phyloP scores from a whole-genome alignment of 768 basidiomycete species.

The Hebeloma cylindrosporum region DNA sequence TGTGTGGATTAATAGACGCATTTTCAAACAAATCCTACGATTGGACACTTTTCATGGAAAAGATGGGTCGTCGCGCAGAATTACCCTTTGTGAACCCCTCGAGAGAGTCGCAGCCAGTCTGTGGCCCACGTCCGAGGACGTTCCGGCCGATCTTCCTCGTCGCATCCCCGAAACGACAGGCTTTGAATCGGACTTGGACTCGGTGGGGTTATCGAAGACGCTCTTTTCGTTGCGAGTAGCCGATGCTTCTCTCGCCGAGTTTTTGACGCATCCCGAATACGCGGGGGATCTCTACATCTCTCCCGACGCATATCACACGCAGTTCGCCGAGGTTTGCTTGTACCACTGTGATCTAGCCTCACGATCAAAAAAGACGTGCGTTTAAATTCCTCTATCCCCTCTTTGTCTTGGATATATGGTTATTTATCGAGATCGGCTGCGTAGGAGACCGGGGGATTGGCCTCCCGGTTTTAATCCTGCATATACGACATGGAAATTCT shows the following conservation, averaged over 20 bases:
- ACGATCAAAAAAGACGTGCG: too few relatives aligned
- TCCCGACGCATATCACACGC: conserved; percentile 13
- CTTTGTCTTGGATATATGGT: conserved; percentile 11
- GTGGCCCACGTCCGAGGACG: background rate
- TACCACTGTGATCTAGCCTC: conserved; percentile 15
- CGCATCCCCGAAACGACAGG: too few relatives aligned
- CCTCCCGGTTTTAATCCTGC: conserved; percentile 1
- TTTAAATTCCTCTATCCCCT: too few relatives aligned
- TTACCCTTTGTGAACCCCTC: conserved; percentile 11
- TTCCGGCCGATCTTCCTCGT: too few relatives aligned
- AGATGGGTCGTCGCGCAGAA: background rate
- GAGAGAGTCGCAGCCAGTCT: background rate
- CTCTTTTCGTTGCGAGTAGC: conserved; percentile 14
- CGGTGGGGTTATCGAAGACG: conserved; percentile 8
- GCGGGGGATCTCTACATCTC: conserved; percentile 8
- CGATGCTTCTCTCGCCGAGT: conserved; percentile 11
- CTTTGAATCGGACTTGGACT: background rate
- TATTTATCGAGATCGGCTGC: background rate
- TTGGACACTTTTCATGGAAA: background rate
- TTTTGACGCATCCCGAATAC: conserved; percentile 9
- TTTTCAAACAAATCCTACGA: conserved; percentile 16
- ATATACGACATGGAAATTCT: conserved; percentile 16
- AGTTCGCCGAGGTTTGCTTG: conserved; percentile 19
- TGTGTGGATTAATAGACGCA: conserved; percentile 5
- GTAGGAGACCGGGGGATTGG: background rate